Percentiles rank a stretch among this genome's conserved stretches.
Conservation (phyloP, 805 yeast species). For the Candida endomychidarum region DNA sequence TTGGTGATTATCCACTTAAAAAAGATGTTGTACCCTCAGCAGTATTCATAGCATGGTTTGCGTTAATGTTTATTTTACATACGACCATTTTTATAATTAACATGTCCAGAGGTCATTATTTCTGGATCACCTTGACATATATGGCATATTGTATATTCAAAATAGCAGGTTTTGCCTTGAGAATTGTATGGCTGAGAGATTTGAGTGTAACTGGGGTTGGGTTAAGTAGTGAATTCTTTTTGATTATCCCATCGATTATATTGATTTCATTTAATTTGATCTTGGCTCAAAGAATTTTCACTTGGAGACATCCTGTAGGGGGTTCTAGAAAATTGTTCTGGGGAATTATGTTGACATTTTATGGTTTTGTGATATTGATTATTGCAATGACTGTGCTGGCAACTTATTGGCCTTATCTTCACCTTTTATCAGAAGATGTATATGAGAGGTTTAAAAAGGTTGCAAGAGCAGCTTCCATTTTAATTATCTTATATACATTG, state of each 20-base stretch:
- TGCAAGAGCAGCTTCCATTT: constrained; percentile 43
- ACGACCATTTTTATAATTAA: constrained; percentile 48
- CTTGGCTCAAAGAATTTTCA: constrained; percentile 65
- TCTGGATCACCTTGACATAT: constrained; percentile 54
- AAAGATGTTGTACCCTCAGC: constrained; percentile 61
- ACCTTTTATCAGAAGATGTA: constrained; percentile 47
- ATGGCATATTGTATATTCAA: constrained; percentile 53
- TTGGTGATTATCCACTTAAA: constrained; percentile 61
- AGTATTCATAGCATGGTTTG: constrained; percentile 54
- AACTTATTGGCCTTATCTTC: constrained; percentile 57
- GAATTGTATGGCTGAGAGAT: constrained; percentile 61
- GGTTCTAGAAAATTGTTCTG: constrained; percentile 56
- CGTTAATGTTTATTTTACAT: constrained; percentile 49
- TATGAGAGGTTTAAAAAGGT: constrained; percentile 55
- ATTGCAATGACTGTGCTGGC: constrained; percentile 70
- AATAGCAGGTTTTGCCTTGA: constrained; percentile 56
- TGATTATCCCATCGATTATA: constrained; percentile 57
- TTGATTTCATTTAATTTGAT: constrained; percentile 60
- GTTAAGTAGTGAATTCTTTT: constrained; percentile 54
- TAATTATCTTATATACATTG: constrained; percentile 47
- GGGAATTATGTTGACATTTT: constrained; percentile 48
- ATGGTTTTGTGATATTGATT: constrained; percentile 54
- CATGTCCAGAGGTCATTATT: constrained; percentile 56
- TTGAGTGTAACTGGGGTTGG: constrained; percentile 48
- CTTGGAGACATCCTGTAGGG: constrained; percentile 75